phyloP scores from a whole-genome alignment of 2,329 filamentous ascomycete species.

The Fusarium goolgardi region DNA sequence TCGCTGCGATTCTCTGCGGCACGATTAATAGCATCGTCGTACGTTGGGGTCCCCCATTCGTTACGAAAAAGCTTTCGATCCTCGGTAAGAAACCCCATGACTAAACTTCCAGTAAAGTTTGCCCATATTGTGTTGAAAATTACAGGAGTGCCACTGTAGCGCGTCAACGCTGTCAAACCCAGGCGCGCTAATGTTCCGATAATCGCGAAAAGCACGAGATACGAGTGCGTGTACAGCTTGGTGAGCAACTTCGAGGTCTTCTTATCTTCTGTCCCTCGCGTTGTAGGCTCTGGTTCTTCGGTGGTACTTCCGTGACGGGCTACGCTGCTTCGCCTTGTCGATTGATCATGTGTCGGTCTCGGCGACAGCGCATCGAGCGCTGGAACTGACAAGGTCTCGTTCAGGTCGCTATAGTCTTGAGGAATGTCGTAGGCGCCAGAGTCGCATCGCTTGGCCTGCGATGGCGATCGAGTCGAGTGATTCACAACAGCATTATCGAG shows the following conservation, averaged over 20 bases:
- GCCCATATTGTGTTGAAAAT: conserved; percentile 84
- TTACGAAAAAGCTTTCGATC: conserved; percentile 79
- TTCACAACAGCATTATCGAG: neutral
- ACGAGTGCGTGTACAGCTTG: conserved; percentile 78
- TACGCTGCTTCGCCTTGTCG: conserved; percentile 18
- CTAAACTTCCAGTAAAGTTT: conserved; percentile 82
- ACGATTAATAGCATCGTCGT: conserved; percentile 52
- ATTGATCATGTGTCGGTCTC: conserved; percentile 6
- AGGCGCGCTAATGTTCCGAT: conserved; percentile 85
- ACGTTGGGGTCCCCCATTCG: conserved; percentile 67
- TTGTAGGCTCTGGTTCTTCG: conserved; percentile 10
- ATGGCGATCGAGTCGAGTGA: neutral
- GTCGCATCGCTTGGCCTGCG: conserved; percentile 3
- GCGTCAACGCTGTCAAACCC: conserved; percentile 81
- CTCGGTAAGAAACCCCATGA: conserved; percentile 89
- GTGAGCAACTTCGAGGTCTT: conserved; percentile 64
- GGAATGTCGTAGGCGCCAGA: conserved; percentile 46
- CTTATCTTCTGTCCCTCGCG: conserved; percentile 24
- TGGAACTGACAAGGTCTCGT: conserved; percentile 51
- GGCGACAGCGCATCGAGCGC: conserved; percentile 16
- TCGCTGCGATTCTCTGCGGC: conserved; percentile 51
- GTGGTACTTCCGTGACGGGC: neutral
- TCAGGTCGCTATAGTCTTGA: conserved; percentile 55
- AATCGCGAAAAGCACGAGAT: conserved; percentile 87
- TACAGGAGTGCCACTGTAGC: conserved; percentile 81